Evolutionary conservation across 2,329 filamentous ascomycete species (phyloP), one percentile per base, ranked within the genome.

Genomic region (Rutstroemia sydowiana): DNA sequence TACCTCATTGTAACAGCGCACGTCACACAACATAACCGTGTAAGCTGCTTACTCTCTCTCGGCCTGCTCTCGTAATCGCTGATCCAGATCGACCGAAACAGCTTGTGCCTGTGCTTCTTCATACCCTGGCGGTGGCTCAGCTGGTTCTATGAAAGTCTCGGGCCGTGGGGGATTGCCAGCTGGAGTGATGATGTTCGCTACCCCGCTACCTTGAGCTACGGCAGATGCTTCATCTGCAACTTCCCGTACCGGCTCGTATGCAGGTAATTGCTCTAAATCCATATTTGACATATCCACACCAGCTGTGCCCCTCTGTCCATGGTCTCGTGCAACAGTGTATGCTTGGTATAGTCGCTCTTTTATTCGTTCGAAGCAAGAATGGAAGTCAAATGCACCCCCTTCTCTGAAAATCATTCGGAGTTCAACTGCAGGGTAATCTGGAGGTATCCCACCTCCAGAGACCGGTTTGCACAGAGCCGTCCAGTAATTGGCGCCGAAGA

Each of bases 401-500:
- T 97, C 91, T 66, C 90, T 91, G 74, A 97, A 97, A 20, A 85
- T 90, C 62, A 96, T 77, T 66, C 87, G 90, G 59, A 95, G 69
- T 63, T 93, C 88, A 40, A 95, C 75, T 26, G 84, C 81, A 16
- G 84, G 78, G 56, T 88, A 77, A 20, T 85, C 75, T 5, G 84
- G 71, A 0, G 91, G 88, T 46, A 96, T 87, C 45, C 88, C 88
- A 34, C 93, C 93, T 32, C 87, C 87, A 1, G 85, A 73, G 21
- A 95, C 88, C 1, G 92, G 89, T 61, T 86, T 85, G 53, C 95
- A 82, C 41, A 85, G 73, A 21, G 87, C 86, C 51, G 82, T 82
- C 91, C 91, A 97, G 59, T 87, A 85, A 75, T 95, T 96, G 4
- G 89, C 85, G 18, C 92, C 91, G 68, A 95, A 95, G 75, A 91